Percentiles rank a stretch among this genome's conserved stretches.
Evolutionary conservation across 805 yeast species (phyloP).

Genomic region (Candida ulmi): DNA sequence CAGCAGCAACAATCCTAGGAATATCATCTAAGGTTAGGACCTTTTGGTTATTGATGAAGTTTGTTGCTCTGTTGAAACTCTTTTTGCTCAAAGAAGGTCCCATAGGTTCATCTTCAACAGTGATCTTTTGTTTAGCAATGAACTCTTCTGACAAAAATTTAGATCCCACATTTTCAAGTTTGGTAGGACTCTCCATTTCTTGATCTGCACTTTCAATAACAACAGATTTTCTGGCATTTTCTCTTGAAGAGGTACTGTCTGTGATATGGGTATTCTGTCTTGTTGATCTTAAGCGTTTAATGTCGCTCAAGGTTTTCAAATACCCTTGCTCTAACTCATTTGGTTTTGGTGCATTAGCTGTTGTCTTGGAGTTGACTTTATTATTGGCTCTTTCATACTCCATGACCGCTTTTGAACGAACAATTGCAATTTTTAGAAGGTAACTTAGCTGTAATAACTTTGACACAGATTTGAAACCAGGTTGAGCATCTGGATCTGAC

Average conservation of each 20-base stretch:
- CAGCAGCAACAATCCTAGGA: constrained; percentile 94
- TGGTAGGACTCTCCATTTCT: neutral
- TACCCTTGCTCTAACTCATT: constrained; percentile 43
- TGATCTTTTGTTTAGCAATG: constrained; percentile 20
- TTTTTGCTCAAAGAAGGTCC: constrained; percentile 52
- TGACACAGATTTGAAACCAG: constrained; percentile 59
- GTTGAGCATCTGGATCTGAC: constrained; percentile 39
- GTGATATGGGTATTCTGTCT: constrained; percentile 59
- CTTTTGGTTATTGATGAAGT: constrained; percentile 70
- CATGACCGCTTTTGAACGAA: constrained; percentile 65
- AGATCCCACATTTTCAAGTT: constrained; percentile 3
- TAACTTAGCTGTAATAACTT: constrained; percentile 70
- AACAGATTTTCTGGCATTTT: constrained; percentile 60
- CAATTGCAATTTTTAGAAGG: constrained; percentile 76
- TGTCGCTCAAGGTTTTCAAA: constrained; percentile 66
- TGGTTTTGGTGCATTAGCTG: constrained; percentile 9
- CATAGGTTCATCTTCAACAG: constrained; percentile 27
- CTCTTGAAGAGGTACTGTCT: constrained; percentile 38
- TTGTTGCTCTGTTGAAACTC: constrained; percentile 59
- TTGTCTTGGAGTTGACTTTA: neutral
- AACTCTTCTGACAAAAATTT: constrained; percentile 13
- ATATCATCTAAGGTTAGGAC: constrained; percentile 92
- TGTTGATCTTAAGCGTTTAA: constrained; percentile 67
- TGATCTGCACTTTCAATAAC: constrained; percentile 40
- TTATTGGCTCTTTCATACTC: constrained; percentile 23